Evolutionary conservation across 176 grass and related monocot species (phyloP).

Genomic region (Avena atlantica): DNA sequence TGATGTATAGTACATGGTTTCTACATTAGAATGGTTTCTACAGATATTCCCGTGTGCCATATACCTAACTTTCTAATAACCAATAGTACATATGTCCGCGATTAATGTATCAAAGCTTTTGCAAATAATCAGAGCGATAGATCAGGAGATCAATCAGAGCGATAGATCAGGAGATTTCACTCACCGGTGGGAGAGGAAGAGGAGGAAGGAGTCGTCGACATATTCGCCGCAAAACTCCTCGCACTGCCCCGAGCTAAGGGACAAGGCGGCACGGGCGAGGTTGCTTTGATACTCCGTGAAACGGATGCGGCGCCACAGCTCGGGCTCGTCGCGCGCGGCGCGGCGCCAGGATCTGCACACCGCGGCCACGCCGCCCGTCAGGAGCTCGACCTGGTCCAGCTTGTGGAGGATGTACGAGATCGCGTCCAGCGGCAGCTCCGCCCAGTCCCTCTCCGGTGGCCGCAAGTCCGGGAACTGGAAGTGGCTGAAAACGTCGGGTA

Average conservation of each 20-base stretch:
- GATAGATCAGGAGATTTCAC: neutral
- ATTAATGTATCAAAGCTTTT: no score
- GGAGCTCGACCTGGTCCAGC: neutral
- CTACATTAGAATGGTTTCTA: no score
- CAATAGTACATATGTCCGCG: no score
- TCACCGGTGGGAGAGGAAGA: constrained; percentile 35
- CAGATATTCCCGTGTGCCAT: no score
- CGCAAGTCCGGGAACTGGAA: neutral
- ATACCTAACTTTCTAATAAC: no score
- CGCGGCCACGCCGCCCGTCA: neutral
- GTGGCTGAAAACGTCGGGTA: neutral
- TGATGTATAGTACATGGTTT: no score
- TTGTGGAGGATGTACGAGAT: neutral
- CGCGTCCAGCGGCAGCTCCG: constrained; percentile 8
- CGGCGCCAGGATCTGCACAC: constrained; percentile 2
- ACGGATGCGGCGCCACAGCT: constrained; percentile 10
- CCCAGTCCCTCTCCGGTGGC: neutral
- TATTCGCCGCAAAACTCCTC: constrained; percentile 36
- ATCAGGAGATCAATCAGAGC: no score
- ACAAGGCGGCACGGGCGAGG: constrained; percentile 6
- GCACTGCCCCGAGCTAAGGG: constrained; percentile 25
- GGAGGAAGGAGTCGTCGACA: constrained; percentile 35
- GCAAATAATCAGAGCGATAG: no score
- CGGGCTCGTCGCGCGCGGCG: neutral
- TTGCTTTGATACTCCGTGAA: neutral